Evolutionary conservation across 2,329 filamentous ascomycete genomes (phyloP), one percentile per base, ranked within the genome.

Genomic region (Monascus ruber): DNA sequence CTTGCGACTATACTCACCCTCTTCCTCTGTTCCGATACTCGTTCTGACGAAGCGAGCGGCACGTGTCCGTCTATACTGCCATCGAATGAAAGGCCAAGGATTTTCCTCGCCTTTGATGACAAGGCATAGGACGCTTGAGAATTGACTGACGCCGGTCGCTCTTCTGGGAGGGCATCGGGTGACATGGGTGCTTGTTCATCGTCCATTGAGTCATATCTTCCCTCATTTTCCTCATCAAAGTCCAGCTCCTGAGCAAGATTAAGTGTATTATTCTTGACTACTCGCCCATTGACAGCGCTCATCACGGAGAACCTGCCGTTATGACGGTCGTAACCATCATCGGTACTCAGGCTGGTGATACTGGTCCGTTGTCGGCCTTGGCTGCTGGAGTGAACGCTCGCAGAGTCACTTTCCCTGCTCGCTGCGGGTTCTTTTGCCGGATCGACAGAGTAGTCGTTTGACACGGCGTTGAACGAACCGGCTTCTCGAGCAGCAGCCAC

Each of bases 231-330:
- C 44, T 84, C 83, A 41, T 88, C 85, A 45, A 94, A 83, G 45
- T 85, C 81, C 39, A 98, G 73, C 64, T 98, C 91, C 51, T 96
- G 88, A 1, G 91, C 91, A 32, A 98, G 71, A 45, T 83, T 94
- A 42, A 86, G 63, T 1, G 82, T 83, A 50, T 77, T 79, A 4
- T 66, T 54, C 54, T 80, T 81, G 17, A 67, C 63, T 6, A 71
- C 73, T 42, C 71, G 66, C 6, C 65, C 63, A 45, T 71, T 70
- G 5, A 65, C 62, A n/a, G 73, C 70, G 45, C 72, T 79, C 45
- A 83, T 68, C 24, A 81, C 65, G 2, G 87, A 93, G 55, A 81
- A 85, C 26, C 85, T 78, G 45, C 85, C 73, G 57, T 80, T 66
- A 34, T 67, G 64, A 31, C 64, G 66, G 33, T 73, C 68, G 31